Evolutionary conservation across 306 rosid species (phyloP).

Genomic region (Benincasa hispida): DNA sequence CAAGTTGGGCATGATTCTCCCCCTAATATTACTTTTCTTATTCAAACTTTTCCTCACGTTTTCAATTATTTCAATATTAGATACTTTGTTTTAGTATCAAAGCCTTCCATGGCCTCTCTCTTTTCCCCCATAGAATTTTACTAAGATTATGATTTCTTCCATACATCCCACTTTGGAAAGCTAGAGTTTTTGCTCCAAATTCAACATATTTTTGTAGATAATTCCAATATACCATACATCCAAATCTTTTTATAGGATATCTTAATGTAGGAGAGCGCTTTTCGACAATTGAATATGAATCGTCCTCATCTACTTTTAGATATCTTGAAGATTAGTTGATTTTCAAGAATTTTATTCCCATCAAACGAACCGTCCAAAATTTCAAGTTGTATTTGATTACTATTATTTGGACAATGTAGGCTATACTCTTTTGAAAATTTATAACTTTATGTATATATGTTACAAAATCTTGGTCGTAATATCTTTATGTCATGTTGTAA

Average conservation of each 20-base stretch:
- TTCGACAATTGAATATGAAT: background rate
- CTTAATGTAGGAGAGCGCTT: background rate
- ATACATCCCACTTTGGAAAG: too few species aligned
- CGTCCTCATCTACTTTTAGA: background rate
- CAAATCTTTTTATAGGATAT: background rate
- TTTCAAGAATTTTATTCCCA: too few species aligned
- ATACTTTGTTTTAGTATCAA: too few species aligned
- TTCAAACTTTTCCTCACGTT: background rate
- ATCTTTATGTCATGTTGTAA: too few species aligned
- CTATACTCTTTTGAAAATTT: background rate
- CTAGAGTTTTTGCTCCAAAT: background rate
- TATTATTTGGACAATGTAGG: background rate
- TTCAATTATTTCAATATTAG: background rate
- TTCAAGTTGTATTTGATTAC: background rate
- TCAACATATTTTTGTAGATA: background rate
- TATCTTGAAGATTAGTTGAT: too few species aligned
- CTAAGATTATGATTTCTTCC: too few species aligned
- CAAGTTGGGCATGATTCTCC: background rate
- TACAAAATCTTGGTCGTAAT: too few species aligned
- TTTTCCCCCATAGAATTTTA: too few species aligned
- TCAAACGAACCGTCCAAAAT: too few species aligned
- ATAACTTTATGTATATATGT: background rate
- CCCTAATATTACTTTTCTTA: background rate
- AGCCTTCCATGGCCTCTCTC: too few species aligned
- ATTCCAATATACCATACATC: background rate